phyloP scores from a whole-genome alignment of 1,284 basidiomycete genomes.

The Tilletia horrida region DNA sequence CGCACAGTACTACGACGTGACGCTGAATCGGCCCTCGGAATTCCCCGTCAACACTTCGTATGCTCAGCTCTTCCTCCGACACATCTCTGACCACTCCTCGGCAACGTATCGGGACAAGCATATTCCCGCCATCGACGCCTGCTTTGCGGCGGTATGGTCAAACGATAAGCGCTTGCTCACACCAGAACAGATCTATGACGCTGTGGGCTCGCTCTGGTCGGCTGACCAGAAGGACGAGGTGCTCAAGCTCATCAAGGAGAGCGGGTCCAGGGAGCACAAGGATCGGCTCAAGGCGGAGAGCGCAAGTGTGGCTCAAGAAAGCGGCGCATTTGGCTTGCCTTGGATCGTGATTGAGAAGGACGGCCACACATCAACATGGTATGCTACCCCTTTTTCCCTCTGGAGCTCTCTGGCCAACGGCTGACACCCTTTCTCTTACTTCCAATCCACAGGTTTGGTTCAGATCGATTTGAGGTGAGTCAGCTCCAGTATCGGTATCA shows the following conservation, averaged over 20 bases:
- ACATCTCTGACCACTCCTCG: conserved; percentile 23
- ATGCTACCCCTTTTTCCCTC: background rate
- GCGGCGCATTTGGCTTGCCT: conserved; percentile 40
- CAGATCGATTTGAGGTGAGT: conserved; percentile 35
- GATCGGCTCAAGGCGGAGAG: conserved; percentile 26
- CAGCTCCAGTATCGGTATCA: too few relatives aligned
- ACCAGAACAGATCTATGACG: conserved; percentile 27
- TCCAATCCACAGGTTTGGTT: conserved; percentile 29
- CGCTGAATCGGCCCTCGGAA: conserved; percentile 30
- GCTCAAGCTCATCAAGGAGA: conserved; percentile 16
- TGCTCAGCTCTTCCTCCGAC: conserved; percentile 35
- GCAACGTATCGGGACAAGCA: conserved; percentile 5
- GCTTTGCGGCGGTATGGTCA: conserved; percentile 41
- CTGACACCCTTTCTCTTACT: background rate
- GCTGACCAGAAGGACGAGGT: conserved; percentile 23
- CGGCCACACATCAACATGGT: background rate
- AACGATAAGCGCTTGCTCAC: conserved; percentile 28
- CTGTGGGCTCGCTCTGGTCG: conserved; percentile 22
- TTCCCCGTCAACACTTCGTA: conserved; percentile 48
- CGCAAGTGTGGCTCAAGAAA: conserved; percentile 27
- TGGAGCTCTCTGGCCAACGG: background rate
- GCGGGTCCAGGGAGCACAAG: conserved; percentile 19
- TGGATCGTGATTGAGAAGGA: conserved; percentile 26
- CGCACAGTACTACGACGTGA: conserved; percentile 11
- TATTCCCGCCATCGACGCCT: conserved; percentile 28